These are phyloP conservation scores for Tricladium varicosporioides DNA, from an alignment of 2,329 filamentous ascomycete species.

Conservation along the genomic window DNA sequence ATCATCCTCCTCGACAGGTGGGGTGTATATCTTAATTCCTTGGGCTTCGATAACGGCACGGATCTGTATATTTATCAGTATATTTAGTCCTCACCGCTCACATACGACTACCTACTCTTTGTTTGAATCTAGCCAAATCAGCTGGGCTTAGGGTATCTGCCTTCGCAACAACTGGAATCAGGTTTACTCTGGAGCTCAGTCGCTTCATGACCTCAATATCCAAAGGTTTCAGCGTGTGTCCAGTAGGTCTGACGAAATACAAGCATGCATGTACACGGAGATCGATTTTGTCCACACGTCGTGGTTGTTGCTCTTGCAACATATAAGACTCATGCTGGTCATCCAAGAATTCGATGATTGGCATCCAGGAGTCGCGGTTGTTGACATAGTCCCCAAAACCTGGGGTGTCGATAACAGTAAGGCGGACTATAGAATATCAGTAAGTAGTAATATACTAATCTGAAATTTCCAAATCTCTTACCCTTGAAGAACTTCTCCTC, in stretches of 20 bases:
- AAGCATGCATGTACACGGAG: slow-evolving; percentile 97
- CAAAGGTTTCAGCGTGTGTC: slow-evolving; percentile 96
- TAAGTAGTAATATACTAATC: not conserved
- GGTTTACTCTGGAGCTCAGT: slow-evolving; percentile 93
- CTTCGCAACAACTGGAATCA: slow-evolving; percentile 98
- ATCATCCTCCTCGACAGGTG: slow-evolving; percentile 96
- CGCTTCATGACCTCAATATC: slow-evolving; percentile 99
- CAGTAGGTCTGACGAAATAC: slow-evolving; percentile 98
- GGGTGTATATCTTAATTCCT: slow-evolving; percentile 99
- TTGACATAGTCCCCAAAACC: slow-evolving; percentile 99
- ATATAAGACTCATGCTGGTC: slow-evolving; percentile 99
- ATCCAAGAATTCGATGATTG: slow-evolving; percentile 99
- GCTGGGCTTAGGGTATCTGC: slow-evolving; percentile 93
- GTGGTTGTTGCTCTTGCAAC: slow-evolving; percentile 99
- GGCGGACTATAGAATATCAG: slow-evolving; percentile 65
- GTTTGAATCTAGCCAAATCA: slow-evolving; percentile 92
- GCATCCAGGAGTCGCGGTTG: slow-evolving; percentile 99
- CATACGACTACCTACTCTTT: slow-evolving; percentile 63
- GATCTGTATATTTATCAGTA: slow-evolving; percentile 58
- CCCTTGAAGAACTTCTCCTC: slow-evolving; percentile 99
- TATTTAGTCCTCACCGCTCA: slow-evolving; percentile 3
- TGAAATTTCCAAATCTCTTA: slow-evolving; percentile 40
- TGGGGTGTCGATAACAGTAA: slow-evolving; percentile 98
- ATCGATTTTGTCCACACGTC: slow-evolving; percentile 97
- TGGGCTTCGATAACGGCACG: slow-evolving; percentile 94